Percentiles rank a stretch among this genome's conserved stretches.
Evolutionary conservation across 2,329 filamentous ascomycete genomes (phyloP).

Genomic region (Pyricularia grisea): DNA sequence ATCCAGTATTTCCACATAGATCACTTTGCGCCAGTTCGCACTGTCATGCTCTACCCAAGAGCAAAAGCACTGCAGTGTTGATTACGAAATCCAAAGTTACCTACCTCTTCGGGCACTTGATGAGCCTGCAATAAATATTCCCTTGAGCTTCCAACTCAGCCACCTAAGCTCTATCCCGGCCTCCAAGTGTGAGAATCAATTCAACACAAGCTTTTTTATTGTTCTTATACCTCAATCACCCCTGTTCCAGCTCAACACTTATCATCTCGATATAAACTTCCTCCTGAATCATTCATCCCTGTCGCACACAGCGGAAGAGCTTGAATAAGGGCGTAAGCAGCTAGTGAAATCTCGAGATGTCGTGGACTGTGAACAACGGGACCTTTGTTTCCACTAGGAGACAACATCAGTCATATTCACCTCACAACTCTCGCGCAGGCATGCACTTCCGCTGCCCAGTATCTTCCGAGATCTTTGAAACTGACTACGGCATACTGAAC

Average conservation of each 20-base stretch:
- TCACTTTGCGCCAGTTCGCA: not conserved
- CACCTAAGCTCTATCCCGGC: not conserved
- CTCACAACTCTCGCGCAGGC: slow-evolving; percentile 4
- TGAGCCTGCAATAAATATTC: not conserved
- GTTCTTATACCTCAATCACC: not conserved
- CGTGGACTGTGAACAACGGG: slow-evolving; percentile 3
- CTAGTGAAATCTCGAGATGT: slow-evolving; percentile 1
- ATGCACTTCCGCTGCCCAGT: slow-evolving; percentile 1
- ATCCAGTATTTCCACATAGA: not conserved
- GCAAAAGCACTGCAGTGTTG: not conserved
- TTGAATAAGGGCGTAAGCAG: not conserved
- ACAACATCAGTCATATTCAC: slow-evolving; percentile 2
- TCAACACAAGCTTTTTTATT: not conserved
- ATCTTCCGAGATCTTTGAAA: slow-evolving; percentile 1
- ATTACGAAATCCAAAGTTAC: not conserved
- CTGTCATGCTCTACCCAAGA: not conserved
- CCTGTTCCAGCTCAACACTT: not conserved
- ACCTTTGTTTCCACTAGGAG: slow-evolving; percentile 4
- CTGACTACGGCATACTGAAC: slow-evolving; percentile 13
- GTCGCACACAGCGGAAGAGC: not conserved
- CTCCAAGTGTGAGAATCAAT: not conserved
- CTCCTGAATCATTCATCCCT: not conserved
- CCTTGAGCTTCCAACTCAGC: not conserved
- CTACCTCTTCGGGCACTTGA: not conserved
- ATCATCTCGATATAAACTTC: not conserved